phyloP scores from a whole-genome alignment of 208 protist species.

The Leishmania turanica region DNA sequence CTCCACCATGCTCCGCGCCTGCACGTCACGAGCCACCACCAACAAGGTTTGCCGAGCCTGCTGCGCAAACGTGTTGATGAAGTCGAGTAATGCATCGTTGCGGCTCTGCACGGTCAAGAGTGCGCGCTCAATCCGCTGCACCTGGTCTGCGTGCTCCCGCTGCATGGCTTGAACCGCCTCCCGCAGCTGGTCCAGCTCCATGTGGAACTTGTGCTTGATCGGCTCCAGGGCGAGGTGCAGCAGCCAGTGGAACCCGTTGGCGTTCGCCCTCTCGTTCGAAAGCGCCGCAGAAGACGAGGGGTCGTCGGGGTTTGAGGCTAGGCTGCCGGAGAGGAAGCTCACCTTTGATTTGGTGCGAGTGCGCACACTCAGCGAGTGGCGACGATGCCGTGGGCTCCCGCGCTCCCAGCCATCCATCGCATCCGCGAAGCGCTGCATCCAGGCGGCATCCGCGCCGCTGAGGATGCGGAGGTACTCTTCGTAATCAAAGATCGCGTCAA shows the following conservation, averaged over 20 bases:
- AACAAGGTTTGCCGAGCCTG: slow-evolving; percentile 19
- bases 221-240: slow-evolving; percentile 40
- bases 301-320: neutral
- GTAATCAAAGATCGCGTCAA: slow-evolving; percentile 89
- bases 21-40: slow-evolving; percentile 21
- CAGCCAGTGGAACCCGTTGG: slow-evolving; percentile 31
- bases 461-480: slow-evolving; percentile 48
- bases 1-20: slow-evolving; percentile 29
- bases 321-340: neutral
- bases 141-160: slow-evolving; percentile 33
- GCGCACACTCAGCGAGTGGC: neutral
- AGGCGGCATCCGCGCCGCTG: slow-evolving; percentile 26
- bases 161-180: slow-evolving; percentile 29
- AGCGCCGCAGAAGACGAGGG: neutral
- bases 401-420: slow-evolving; percentile 1
- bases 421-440: slow-evolving; percentile 7
- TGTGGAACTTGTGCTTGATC: slow-evolving; percentile 27
- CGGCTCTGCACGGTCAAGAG: slow-evolving; percentile 35
- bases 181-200: slow-evolving; percentile 29
- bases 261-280: slow-evolving; percentile 15
- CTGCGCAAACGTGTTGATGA: slow-evolving; percentile 37
- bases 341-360: slow-evolving; percentile 10
- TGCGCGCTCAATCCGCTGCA: slow-evolving; percentile 26
- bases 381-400: neutral
- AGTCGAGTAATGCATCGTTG: slow-evolving; percentile 49